phyloP scores from a whole-genome alignment of 208 protist genomes.

The Crithidia bombi region DNA sequence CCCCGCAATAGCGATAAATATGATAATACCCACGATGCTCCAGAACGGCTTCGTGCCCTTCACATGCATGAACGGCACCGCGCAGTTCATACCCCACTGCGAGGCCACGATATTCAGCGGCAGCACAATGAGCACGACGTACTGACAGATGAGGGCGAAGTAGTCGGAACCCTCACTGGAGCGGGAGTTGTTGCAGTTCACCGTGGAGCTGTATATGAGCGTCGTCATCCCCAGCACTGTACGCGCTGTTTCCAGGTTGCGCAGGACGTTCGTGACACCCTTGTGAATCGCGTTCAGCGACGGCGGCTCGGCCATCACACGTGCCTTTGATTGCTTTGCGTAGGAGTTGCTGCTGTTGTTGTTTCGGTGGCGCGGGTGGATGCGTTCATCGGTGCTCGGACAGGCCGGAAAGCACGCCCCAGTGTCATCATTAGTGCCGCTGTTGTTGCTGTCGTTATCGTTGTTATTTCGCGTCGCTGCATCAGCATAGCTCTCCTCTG shows the following conservation, averaged over 20 bases:
- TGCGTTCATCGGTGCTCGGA: background rate
- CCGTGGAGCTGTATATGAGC: constrained; percentile 66
- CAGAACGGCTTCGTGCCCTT: constrained; percentile 54
- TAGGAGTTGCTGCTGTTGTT: background rate
- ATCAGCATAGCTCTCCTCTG: background rate
- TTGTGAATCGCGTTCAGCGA: constrained; percentile 27
- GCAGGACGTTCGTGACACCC: constrained; percentile 34
- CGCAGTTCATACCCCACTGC: constrained; percentile 76
- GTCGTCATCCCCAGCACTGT: constrained; percentile 62
- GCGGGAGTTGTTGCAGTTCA: constrained; percentile 42
- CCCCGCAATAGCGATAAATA: constrained; percentile 21
- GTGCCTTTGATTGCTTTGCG: background rate
- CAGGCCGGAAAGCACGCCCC: background rate
- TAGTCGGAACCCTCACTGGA: constrained; percentile 57
- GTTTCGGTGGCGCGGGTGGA: background rate
- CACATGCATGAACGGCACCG: constrained; percentile 44
- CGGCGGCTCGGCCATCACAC: background rate
- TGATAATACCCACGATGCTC: constrained; percentile 44
- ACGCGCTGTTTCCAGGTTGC: constrained; percentile 51
- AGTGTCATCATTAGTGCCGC: background rate
- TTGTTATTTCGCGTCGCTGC: background rate
- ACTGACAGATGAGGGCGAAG: constrained; percentile 52
- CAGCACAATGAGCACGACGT: constrained; percentile 48
- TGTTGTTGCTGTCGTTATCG: background rate
- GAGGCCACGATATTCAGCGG: constrained; percentile 61